Base-by-base conservation (phyloP, 345 rosid species). In the Litchi chinensis region DNA sequence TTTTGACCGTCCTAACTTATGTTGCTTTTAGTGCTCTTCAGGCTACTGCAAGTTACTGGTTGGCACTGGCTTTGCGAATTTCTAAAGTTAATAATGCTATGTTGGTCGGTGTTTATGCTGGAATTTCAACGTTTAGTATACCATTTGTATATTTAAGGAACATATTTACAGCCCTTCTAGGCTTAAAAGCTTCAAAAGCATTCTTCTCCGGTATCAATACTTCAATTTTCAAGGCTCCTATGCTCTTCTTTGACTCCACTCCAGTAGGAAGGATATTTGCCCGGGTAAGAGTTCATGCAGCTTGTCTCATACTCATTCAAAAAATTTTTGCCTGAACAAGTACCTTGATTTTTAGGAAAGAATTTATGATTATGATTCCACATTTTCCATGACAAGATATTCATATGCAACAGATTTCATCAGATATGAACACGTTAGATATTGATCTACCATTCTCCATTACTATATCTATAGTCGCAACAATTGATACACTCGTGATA, bases 201-300 rank as follows among this genome's bases (percentile, higher is more conserved):
- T 77, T 88, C 77, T 88, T 83, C 71, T 70, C 68, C 7, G 76
- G 71, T 16, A 59, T 88, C 63, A 76, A 71, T 44, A 66, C 76
- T 56, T 70, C 86, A 8, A 69, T 88, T 21, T 86, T 88, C 37
- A 78, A 76, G 41, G 88, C 89, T 68, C 88, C 89, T 0, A 86
- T 88, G 83, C 68, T 73, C 40, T 88, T 88, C 80, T 88, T 80
- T 54, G 88, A 88, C 28, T 88, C 89, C 3, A 86, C 91, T n/a
- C 86, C 91, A 0, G 77, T 81, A 13, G 87, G 87, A 15, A 68
- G 89, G 75, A 86, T 88, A 18, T 75, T 84, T 71, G 77, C 76
- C 76, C 81, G 89, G 13, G 89, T 86, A 81, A 84, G 87, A 59
- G 10, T 19, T 3, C 18, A 26, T 26, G 28, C 28, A 26, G 28